Evolutionary conservation across 1,284 basidiomycete genomes (phyloP).

Genomic region (Apiotrichum gamsii): DNA sequence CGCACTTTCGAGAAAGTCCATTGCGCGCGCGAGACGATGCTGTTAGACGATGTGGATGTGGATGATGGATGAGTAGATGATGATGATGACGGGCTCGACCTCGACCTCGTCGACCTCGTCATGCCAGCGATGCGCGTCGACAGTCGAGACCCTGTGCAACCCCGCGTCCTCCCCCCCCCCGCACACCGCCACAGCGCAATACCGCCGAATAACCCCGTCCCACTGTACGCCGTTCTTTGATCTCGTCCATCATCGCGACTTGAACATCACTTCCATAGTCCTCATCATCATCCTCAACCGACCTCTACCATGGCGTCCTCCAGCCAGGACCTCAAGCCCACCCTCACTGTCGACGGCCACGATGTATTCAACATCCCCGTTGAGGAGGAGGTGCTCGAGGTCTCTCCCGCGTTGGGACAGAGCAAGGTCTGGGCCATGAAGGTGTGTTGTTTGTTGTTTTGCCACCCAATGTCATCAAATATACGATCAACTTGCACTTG

Average conservation of each 20-base stretch:
- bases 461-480: not conserved
- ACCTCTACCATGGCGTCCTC: constrained; percentile 7
- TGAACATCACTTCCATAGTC: not conserved
- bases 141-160: not conserved
- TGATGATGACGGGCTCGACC: not conserved
- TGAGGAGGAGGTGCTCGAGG: constrained; percentile 32
- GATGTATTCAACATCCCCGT: constrained; percentile 19
- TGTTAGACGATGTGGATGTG: not conserved
- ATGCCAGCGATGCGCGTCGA: not conserved
- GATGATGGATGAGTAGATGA: not conserved
- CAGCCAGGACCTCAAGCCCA: constrained; percentile 16
- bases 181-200: not conserved
- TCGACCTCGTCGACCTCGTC: not conserved
- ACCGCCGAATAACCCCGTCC: not conserved
- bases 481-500: too few relatives aligned
- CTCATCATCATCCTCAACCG: not conserved
- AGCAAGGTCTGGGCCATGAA: constrained; percentile 42
- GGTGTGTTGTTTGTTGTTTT: constrained; percentile 4
- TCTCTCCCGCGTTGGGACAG: constrained; percentile 17
- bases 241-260: not conserved
- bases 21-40: not conserved
- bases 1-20: constrained; percentile 16
- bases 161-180: too few relatives aligned
- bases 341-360: constrained; percentile 9
- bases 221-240: not conserved